A percentile compares a stretch with the other conserved stretches of the same genome.
Conservation (phyloP, 1,139 yeast species). For the Komagataea norvegica region DNA sequence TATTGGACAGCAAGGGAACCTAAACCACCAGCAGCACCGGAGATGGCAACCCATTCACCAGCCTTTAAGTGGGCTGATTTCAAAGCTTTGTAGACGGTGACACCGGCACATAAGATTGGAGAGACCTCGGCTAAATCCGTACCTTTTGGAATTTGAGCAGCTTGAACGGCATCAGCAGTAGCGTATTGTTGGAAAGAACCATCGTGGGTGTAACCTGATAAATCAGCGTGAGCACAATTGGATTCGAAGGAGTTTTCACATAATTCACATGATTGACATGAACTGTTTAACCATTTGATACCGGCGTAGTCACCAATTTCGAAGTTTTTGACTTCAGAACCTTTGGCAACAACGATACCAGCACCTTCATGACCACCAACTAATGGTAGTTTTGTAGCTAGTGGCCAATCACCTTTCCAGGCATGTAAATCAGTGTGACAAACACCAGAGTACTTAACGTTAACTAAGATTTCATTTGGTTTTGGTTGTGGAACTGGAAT, state of each 20-base stretch:
- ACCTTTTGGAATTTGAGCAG: constrained; percentile 54
- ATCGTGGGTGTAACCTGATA: constrained; percentile 65
- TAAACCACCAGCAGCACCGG: constrained; percentile 68
- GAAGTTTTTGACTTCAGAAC: constrained; percentile 54
- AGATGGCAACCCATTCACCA: constrained; percentile 61
- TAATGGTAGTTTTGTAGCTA: constrained; percentile 53
- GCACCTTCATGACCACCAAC: constrained; percentile 75
- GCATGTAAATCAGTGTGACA: constrained; percentile 70
- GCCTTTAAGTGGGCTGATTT: constrained; percentile 52
- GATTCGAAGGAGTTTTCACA: constrained; percentile 53
- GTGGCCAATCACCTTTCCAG: constrained; percentile 70
- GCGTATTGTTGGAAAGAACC: constrained; percentile 68
- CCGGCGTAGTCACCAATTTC: constrained; percentile 61
- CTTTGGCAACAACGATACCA: constrained; percentile 57
- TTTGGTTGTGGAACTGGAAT: constrained; percentile 59
- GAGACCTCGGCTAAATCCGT: constrained; percentile 55
- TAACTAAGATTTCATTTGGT: constrained; percentile 54
- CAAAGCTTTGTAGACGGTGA: constrained; percentile 64
- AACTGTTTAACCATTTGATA: constrained; percentile 62
- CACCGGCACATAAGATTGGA: constrained; percentile 66
- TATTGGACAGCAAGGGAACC: constrained; percentile 63
- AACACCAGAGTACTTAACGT: constrained; percentile 64
- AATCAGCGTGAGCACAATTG: constrained; percentile 55
- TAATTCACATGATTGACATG: constrained; percentile 57
- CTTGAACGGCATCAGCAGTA: constrained; percentile 63